Conservation (phyloP, 1,139 yeast genomes). For the Suhomyces bribrorum region DNA sequence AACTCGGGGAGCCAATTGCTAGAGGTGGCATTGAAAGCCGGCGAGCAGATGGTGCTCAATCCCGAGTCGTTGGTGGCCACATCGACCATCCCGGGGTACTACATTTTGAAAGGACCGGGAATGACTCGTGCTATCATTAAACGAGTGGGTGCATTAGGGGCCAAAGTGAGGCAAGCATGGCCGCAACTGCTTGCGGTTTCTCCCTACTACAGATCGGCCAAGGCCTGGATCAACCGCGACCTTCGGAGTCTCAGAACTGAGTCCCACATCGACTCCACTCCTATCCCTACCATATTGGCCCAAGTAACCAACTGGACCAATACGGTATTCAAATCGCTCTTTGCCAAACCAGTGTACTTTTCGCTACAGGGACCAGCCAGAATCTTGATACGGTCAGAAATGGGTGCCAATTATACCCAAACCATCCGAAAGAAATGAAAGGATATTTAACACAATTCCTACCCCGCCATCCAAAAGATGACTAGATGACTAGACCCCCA, state of each 20-base stretch:
- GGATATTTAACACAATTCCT: background rate
- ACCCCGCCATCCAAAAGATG: no score
- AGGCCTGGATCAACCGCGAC: background rate
- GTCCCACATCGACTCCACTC: background rate
- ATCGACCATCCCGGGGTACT: conserved; percentile 7
- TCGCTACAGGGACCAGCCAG: conserved; percentile 19
- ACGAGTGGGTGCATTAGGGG: background rate
- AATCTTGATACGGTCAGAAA: conserved; percentile 11
- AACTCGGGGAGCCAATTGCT: conserved; percentile 18
- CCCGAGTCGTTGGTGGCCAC: conserved; percentile 20
- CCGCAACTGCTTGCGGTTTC: background rate
- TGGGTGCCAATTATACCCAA: background rate
- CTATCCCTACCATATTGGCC: conserved; percentile 6
- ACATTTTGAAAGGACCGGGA: conserved; percentile 4
- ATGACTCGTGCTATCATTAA: background rate
- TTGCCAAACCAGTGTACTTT: conserved; percentile 13
- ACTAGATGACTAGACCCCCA: no score
- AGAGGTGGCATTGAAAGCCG: conserved; percentile 16
- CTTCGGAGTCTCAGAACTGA: background rate
- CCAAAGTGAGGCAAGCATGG: conserved; percentile 2
- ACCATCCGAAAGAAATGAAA: background rate
- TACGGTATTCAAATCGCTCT: background rate
- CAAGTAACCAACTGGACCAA: background rate
- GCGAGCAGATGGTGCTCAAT: conserved; percentile 18
- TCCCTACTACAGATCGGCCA: background rate